phyloP scores from a whole-genome alignment of 352 stramenopile species.

The Globisporangium recalcitrans region DNA sequence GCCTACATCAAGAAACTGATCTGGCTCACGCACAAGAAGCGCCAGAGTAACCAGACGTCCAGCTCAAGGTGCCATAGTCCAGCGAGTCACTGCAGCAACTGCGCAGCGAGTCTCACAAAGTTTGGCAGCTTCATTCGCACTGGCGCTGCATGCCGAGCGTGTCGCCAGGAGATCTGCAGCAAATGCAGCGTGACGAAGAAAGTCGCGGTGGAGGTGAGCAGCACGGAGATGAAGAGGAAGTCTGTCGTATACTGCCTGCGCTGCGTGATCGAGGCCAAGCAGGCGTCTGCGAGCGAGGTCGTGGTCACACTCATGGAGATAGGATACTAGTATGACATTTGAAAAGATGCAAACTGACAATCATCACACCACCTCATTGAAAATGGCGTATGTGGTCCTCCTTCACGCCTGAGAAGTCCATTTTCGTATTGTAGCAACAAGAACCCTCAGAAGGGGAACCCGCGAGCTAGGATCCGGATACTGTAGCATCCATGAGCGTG shows the following conservation, averaged over 20 bases:
- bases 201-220: conserved; percentile 20
- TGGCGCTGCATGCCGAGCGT: conserved; percentile 28
- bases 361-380: too few species aligned
- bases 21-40: conserved; percentile 6
- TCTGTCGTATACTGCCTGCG: conserved; percentile 34
- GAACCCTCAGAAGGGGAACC: too few species aligned
- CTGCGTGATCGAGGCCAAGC: conserved; percentile 31
- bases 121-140: conserved; percentile 23
- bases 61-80: not conserved
- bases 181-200: conserved; percentile 41
- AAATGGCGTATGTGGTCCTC: too few species aligned
- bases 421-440: too few species aligned
- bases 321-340: too few species aligned
- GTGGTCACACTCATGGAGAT: conserved; percentile 4
- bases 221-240: conserved; percentile 21
- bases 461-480: too few species aligned
- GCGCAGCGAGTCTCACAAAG: conserved; percentile 24
- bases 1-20: conserved; percentile 13
- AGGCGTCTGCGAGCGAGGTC: conserved; percentile 27
- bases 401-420: too few species aligned
- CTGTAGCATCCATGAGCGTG: too few species aligned
- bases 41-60: conserved; percentile 25
- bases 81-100: conserved; percentile 16
- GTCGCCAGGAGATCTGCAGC: conserved; percentile 23
- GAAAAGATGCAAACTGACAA: too few species aligned